Evolutionary conservation across 805 yeast species (phyloP).

Genomic region (Saturnispora zaruensis): DNA sequence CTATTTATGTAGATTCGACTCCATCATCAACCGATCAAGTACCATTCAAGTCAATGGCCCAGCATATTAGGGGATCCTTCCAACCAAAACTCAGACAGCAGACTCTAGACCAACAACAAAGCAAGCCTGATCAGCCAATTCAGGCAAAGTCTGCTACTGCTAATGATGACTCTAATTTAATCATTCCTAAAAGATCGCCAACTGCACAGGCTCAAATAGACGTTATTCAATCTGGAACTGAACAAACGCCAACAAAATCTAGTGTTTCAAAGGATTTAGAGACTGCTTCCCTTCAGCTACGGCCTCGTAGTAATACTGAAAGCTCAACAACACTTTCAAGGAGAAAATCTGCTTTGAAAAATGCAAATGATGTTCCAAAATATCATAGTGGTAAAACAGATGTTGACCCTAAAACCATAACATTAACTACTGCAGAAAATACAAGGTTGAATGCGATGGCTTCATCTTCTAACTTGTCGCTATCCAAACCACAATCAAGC

Average conservation of each 20-base stretch:
- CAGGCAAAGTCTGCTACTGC: not conserved
- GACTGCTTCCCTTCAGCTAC: not conserved
- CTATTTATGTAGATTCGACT: not conserved
- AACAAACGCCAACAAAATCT: conserved; percentile 1
- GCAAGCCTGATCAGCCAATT: not conserved
- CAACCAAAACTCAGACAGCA: conserved; percentile 5
- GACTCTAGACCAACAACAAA: not conserved
- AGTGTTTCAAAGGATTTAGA: not conserved
- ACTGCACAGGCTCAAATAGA: conserved; percentile 12
- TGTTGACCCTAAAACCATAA: conserved; percentile 57
- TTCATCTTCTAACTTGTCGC: conserved; percentile 17
- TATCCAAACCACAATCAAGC: not conserved
- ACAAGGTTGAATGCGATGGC: conserved; percentile 63
- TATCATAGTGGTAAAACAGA: conserved; percentile 18
- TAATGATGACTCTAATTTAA: conserved; percentile 4
- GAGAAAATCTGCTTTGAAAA: conserved; percentile 45
- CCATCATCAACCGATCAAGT: not conserved
- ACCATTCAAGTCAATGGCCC: conserved; percentile 32
- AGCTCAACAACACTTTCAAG: conserved; percentile 7
- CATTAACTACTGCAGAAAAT: conserved; percentile 70
- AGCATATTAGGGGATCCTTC: conserved; percentile 33
- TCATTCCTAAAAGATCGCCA: conserved; percentile 29
- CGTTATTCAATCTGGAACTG: not conserved
- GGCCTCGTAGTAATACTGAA: not conserved
- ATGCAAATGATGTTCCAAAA: conserved; percentile 14